phyloP scores from a whole-genome alignment of 1,284 basidiomycete genomes.

The Wolfiporia cocos region DNA sequence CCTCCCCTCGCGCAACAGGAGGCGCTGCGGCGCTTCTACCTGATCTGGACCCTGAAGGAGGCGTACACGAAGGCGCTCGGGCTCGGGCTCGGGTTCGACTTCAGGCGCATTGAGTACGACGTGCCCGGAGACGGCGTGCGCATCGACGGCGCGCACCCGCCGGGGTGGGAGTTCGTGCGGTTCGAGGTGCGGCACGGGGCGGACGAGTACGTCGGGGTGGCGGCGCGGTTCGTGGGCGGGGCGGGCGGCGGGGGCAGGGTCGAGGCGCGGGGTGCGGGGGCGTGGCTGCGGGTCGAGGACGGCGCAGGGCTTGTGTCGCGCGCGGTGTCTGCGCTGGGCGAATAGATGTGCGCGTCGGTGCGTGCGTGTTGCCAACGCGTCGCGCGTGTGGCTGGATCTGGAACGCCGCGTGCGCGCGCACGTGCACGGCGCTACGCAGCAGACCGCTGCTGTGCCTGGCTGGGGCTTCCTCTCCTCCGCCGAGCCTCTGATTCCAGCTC shows the following conservation, averaged over 20 bases:
- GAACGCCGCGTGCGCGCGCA: too few species aligned
- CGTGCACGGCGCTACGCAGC: too few species aligned
- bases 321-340: too few species aligned
- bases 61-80: constrained; percentile 84
- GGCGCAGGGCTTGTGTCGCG: background rate
- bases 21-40: constrained; percentile 55
- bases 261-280: constrained; percentile 5
- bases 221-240: constrained; percentile 40
- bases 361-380: too few species aligned
- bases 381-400: too few species aligned
- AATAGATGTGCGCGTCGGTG: too few species aligned
- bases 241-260: constrained; percentile 14
- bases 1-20: constrained; percentile 32
- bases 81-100: constrained; percentile 75
- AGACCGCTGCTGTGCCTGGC: too few species aligned
- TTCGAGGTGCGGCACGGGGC: constrained; percentile 37
- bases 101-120: constrained; percentile 67
- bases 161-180: constrained; percentile 62
- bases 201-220: constrained; percentile 50
- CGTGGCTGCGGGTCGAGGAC: constrained; percentile 19
- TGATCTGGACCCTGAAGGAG: constrained; percentile 85
- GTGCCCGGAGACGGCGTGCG: constrained; percentile 40
- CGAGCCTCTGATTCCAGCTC: too few species aligned
- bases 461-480: too few species aligned
- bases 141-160: constrained; percentile 50